phyloP scores from a whole-genome alignment of 768 basidiomycete species.

The Mycena chlorophos region DNA sequence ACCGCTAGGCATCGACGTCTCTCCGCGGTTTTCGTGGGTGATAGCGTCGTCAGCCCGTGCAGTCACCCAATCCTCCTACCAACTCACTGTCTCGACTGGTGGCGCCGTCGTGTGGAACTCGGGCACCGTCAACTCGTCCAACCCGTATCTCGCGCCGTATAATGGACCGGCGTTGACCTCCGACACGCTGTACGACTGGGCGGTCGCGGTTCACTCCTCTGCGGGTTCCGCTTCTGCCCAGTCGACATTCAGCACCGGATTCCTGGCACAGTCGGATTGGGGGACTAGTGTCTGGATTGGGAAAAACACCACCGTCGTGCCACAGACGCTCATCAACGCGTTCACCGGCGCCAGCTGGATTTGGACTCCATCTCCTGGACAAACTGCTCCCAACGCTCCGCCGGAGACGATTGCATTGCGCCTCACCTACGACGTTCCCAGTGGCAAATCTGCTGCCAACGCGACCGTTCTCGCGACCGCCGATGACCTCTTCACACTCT shows the following conservation, averaged over 20 bases:
- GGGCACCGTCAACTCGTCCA: constrained; percentile 1
- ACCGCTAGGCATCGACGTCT: not conserved
- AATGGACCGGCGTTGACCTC: not conserved
- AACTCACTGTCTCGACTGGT: not conserved
- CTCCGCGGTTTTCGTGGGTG: constrained; percentile 6
- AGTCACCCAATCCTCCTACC: constrained; percentile 17
- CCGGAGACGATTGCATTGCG: not conserved
- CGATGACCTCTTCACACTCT: not conserved
- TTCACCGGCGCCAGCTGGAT: constrained; percentile 20
- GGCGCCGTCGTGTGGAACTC: constrained; percentile 5
- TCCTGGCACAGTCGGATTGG: constrained; percentile 26
- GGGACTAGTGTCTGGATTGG: constrained; percentile 26
- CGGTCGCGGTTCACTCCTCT: constrained; percentile 12
- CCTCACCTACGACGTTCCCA: not conserved
- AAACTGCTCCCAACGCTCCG: not conserved
- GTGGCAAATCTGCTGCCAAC: not conserved
- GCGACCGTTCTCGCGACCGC: not conserved
- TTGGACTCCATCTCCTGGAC: not conserved
- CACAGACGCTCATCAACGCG: constrained; percentile 20
- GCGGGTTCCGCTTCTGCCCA: constrained; percentile 25
- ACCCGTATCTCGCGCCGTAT: not conserved
- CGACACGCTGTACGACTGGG: not conserved
- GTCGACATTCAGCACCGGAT: constrained; percentile 30
- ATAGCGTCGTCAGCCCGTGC: constrained; percentile 19
- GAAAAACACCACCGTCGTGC: constrained; percentile 14